These are phyloP conservation scores for Aspergillus neotritici DNA, from an alignment of 2,329 filamentous ascomycete species.

Conservation along the genomic window DNA sequence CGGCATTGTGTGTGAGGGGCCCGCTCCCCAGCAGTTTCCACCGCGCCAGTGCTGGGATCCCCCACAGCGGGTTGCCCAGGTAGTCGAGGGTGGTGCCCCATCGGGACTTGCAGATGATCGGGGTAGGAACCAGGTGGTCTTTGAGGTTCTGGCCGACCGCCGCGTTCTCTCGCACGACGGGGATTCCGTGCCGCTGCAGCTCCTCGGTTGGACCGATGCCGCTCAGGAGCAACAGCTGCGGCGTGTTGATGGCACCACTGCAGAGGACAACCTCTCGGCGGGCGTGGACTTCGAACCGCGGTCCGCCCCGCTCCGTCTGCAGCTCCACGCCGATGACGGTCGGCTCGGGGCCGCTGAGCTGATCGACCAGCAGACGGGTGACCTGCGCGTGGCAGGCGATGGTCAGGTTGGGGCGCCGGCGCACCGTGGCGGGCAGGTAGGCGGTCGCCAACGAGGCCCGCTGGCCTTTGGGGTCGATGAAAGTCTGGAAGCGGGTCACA, in stretches of 20 bases:
- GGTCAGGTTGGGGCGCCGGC: slow-evolving; percentile 11
- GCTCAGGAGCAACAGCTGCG: slow-evolving; percentile 27
- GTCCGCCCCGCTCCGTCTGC: slow-evolving; percentile 6
- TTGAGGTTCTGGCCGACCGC: slow-evolving; percentile 16
- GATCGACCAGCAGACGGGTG: slow-evolving; percentile 18
- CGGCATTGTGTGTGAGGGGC: slow-evolving; percentile 13
- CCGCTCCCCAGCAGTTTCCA: slow-evolving; percentile 13
- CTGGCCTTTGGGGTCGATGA: slow-evolving; percentile 14
- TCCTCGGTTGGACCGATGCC: slow-evolving; percentile 28
- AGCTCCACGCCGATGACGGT: slow-evolving; percentile 12
- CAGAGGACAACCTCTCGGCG: slow-evolving; percentile 25
- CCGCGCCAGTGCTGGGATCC: slow-evolving; percentile 11
- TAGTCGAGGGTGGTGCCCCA: slow-evolving; percentile 14
- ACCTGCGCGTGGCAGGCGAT: slow-evolving; percentile 18
- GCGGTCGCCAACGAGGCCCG: slow-evolving; percentile 15
- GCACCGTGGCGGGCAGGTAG: slow-evolving; percentile 10
- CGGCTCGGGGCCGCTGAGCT: slow-evolving; percentile 1
- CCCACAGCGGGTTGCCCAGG: slow-evolving; percentile 8
- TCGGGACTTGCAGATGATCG: slow-evolving; percentile 14
- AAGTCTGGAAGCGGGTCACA: slow-evolving; percentile 15
- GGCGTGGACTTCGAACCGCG: slow-evolving; percentile 13
- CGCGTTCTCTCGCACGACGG: slow-evolving; percentile 11
- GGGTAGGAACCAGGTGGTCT: slow-evolving; percentile 14
- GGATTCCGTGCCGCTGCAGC: slow-evolving; percentile 29
- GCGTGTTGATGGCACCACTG: slow-evolving; percentile 27